phyloP scores from a whole-genome alignment of 2,329 filamentous ascomycete species.

The Phialemoniopsis sp. region DNA sequence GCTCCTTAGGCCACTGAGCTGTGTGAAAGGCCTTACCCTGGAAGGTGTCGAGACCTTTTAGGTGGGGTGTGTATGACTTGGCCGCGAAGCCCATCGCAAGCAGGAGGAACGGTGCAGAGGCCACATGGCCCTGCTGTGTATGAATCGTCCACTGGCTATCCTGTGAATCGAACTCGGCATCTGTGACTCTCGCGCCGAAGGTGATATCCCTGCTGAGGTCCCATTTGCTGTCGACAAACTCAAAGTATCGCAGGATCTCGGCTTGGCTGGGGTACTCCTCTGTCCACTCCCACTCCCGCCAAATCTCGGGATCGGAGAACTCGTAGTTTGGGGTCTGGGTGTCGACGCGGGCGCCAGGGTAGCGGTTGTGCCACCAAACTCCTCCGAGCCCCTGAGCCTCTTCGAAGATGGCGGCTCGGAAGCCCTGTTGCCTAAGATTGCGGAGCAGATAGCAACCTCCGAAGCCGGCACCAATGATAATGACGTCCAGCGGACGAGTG shows the following conservation, averaged over 20 bases:
- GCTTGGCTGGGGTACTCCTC: constrained; percentile 28
- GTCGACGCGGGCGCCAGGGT: constrained; percentile 35
- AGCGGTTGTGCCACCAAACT: constrained; percentile 36
- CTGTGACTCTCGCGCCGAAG: constrained; percentile 36
- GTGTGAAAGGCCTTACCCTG: too few species aligned
- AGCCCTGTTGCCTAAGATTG: too few species aligned
- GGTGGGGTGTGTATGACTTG: constrained; percentile 35
- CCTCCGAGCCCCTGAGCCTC: constrained; percentile 29
- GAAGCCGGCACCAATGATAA: too few species aligned
- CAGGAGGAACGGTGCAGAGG: constrained; percentile 24
- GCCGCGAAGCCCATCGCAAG: constrained; percentile 38
- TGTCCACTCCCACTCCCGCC: constrained; percentile 37
- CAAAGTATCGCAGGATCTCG: constrained; percentile 39
- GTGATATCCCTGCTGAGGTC: constrained; percentile 35
- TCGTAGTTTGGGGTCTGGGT: constrained; percentile 24
- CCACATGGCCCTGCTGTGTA: too few species aligned
- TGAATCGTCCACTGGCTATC: too few species aligned
- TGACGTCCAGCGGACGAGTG: too few species aligned
- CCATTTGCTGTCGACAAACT: constrained; percentile 35
- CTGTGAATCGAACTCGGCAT: too few species aligned
- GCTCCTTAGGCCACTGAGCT: too few species aligned
- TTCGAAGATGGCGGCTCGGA: constrained; percentile 28
- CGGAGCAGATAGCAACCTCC: too few species aligned
- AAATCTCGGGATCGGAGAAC: constrained; percentile 28
- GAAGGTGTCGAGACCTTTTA: too few species aligned